A percentile compares a stretch with the other conserved stretches of the same genome.
These are phyloP conservation scores for Mycocentrospora acerina DNA, from an alignment of 2,329 filamentous ascomycete genomes.

Conservation along the genomic window DNA sequence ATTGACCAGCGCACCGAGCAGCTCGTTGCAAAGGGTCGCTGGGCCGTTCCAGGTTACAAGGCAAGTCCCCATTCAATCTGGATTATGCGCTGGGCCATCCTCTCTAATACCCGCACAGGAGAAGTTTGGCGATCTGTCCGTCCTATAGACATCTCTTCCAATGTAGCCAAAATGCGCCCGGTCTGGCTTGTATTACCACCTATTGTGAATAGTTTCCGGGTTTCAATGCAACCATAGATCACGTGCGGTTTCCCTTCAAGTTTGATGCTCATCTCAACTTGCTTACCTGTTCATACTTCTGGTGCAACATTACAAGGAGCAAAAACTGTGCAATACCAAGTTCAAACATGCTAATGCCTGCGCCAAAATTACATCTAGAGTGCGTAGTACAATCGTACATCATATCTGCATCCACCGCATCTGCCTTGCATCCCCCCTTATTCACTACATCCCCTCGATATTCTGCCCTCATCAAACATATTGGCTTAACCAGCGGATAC, in stretches of 20 bases:
- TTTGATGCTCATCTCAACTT: no score
- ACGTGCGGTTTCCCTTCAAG: background rate
- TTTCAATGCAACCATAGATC: constrained; percentile 39
- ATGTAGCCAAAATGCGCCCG: constrained; percentile 31
- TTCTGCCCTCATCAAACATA: constrained; percentile 41
- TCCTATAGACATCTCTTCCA: constrained; percentile 67
- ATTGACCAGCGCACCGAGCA: constrained; percentile 96
- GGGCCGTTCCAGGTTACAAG: constrained; percentile 99
- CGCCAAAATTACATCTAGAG: constrained; percentile 15
- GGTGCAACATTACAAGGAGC: no score
- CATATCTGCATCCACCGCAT: constrained; percentile 5
- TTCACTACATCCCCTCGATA: background rate
- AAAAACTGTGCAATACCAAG: constrained; percentile 8
- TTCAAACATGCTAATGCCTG: constrained; percentile 20
- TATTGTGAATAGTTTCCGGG: constrained; percentile 43
- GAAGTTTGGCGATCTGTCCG: constrained; percentile 96
- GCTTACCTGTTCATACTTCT: no score
- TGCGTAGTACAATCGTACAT: constrained; percentile 10
- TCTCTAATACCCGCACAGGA: constrained; percentile 69
- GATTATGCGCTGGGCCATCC: background rate
- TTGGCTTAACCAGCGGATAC: constrained; percentile 46
- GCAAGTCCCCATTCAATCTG: constrained; percentile 54
- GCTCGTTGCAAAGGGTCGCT: constrained; percentile 96
- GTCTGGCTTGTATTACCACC: constrained; percentile 43
- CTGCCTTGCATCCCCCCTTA: background rate